A percentile compares a stretch with the other conserved stretches of the same genome.
Evolutionary conservation across 352 stramenopile species (phyloP).

Genomic region (Phytophthora lateralis): DNA sequence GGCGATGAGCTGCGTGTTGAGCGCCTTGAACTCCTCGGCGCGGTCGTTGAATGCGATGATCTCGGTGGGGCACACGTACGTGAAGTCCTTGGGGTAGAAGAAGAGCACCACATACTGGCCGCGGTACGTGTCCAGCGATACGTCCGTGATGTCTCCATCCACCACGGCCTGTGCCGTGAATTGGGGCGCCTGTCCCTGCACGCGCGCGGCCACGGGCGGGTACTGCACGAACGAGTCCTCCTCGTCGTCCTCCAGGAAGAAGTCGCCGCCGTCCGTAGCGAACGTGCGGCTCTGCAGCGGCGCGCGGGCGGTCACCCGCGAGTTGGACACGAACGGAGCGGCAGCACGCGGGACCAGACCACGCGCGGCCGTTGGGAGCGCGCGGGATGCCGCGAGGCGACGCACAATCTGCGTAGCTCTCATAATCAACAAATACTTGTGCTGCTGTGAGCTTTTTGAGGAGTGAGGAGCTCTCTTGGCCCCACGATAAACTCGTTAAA

Average conservation of each 20-base stretch:
- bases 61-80: slow-evolving; percentile 91
- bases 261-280: slow-evolving; percentile 57
- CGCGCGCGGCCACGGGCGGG: slow-evolving; percentile 53
- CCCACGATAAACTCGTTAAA: slow-evolving; percentile 8
- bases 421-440: slow-evolving; percentile 20
- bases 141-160: slow-evolving; percentile 83
- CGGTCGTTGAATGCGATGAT: slow-evolving; percentile 92
- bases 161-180: slow-evolving; percentile 83
- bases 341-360: slow-evolving; percentile 9
- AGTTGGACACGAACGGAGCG: slow-evolving; percentile 16
- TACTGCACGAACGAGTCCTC: slow-evolving; percentile 86
- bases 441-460: neutral
- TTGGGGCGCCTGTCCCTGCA: slow-evolving; percentile 67
- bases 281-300: slow-evolving; percentile 43
- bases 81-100: slow-evolving; percentile 94
- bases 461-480: slow-evolving; percentile 12
- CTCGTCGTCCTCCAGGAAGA: slow-evolving; percentile 71
- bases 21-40: slow-evolving; percentile 75
- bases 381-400: slow-evolving; percentile 33
- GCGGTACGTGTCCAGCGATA: slow-evolving; percentile 83
- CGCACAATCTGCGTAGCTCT: slow-evolving; percentile 32
- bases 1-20: slow-evolving; percentile 91
- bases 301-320: neutral
- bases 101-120: slow-evolving; percentile 92
- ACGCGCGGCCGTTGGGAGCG: slow-evolving; percentile 15